Base-by-base conservation (phyloP, 495 filamentous ascomycete species). In the Neurospora sp. region DNA sequence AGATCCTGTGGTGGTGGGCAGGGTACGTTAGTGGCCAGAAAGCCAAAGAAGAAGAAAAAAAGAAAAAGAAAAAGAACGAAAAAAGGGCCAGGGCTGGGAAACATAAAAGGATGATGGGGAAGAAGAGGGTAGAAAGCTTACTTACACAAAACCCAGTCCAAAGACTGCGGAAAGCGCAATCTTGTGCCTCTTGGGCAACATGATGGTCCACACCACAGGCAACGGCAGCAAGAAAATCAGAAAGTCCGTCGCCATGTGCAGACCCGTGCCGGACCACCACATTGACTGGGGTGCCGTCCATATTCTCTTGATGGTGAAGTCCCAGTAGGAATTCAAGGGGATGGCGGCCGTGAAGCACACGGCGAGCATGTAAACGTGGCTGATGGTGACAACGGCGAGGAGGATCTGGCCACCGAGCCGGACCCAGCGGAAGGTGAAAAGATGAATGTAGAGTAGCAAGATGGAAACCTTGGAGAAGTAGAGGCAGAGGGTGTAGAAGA, bases 201-300 rank as follows among this genome's bases (percentile, higher is more conserved):
- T 77, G 35, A 83, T 73, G 3, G 71, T 71, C 81, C 82, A 82
- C 12, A 85, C 79, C 27, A 82, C 75, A 2, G 75, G 77, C 73
- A 83, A 72, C 8, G 83, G 83, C 0, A 85, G 65, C 22, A 81
- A 18, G 37, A 83, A 77, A 53, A 83, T 80, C n/a, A 82, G 37
- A 3, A 83, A 72, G 69, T 83, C 80, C 41, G 79, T 78, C 6
- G 77, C 40, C 72, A 82, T 78, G 44, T 82, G 80, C 61, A 82
- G 69, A 9, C 75, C 78, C 0, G 79, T 78, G 45, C 81, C 81
- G 22, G 77, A 76, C 80, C 79, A 80, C 80, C 78, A 80, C 1
- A 78, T 70, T 8, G 65, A 61, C 59, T 80, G 76, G 27, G 73
- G 70, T 39, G 79, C 79, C 44, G 77, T 53, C 45, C 80, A 73